These are phyloP conservation scores for Colletotrichum sp. DNA, from an alignment of 2,329 filamentous ascomycete species.

Conservation along the genomic window DNA sequence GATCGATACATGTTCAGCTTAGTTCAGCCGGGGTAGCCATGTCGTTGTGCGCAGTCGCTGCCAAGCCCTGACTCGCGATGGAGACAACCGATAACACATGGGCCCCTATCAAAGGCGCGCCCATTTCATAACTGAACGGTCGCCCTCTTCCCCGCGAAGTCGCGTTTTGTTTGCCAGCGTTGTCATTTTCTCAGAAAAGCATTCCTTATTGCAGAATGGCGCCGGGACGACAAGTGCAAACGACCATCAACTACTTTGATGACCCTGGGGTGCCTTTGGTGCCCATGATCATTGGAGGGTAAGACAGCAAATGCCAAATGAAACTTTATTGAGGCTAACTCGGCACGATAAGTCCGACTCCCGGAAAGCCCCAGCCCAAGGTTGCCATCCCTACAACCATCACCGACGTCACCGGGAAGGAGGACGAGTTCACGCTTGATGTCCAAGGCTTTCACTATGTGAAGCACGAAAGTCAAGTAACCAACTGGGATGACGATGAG, in stretches of 20 bases:
- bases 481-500: constrained; percentile 59
- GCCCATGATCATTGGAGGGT: constrained; percentile 19
- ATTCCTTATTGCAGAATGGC: background rate
- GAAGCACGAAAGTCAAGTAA: constrained; percentile 58
- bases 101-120: background rate
- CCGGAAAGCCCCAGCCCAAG: constrained; percentile 48
- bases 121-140: background rate
- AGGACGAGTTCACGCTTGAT: constrained; percentile 66
- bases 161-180: background rate
- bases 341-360: background rate
- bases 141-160: background rate
- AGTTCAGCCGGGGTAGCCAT: background rate
- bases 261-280: constrained; percentile 15
- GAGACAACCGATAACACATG: background rate
- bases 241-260: constrained; percentile 18
- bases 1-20: background rate
- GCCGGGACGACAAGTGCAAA: constrained; percentile 5
- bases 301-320: background rate
- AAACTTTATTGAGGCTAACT: background rate
- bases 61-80: constrained; percentile 10
- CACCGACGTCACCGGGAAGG: constrained; percentile 66
- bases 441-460: constrained; percentile 59
- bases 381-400: constrained; percentile 55
- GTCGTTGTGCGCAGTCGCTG: background rate
- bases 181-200: background rate